Base-by-base conservation (phyloP, 139 green algal genomes). In the Coccomyxa sp. region DNA sequence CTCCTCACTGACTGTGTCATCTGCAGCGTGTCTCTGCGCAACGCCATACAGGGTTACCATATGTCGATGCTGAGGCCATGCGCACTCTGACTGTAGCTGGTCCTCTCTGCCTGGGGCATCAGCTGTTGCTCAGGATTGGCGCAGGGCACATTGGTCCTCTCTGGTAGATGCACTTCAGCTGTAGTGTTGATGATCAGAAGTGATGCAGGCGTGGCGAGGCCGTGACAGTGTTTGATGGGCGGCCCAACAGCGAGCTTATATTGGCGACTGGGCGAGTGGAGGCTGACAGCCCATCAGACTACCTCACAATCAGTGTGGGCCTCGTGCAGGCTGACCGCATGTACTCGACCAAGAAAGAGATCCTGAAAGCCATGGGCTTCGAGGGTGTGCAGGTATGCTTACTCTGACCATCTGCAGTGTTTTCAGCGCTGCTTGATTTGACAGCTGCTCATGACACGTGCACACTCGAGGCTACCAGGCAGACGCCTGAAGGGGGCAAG, bases 171-270 rank as follows among this genome's bases (percentile, higher is more conserved):
- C n/a, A 64, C 50, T 5, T 64, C 50, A 64, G 3, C 50, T 18
- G 50, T 7, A 3, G 5, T 64, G 2, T 64, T 18, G 5, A 64
- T 58, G 12, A 58, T 58, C 12, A n/a, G n/a, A n/a, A n/a, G n/a
- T n/a, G n/a, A n/a, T 83, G 41, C 85, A 92, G 90, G 78, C 79
- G 79, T 7, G 89, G 89, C 7, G 73, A 92, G 29, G 88, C 92
- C 80, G 80, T 98, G 38, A 31, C 81, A 10, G 40, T 97, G 12
- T 92, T 89, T 79, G 92, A 98, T 74, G 86, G 80, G 0, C 89
- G 93, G 14, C 91, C 93, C 55, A 97, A 94, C 81, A 83, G 83
- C 35, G 95, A 98, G 83, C 79, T 96, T 71, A 81, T 97, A 40
- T 86, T 98, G 39, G 86, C 89, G 70, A 93, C 86, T 0, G 95